Base-by-base conservation (phyloP, 108 stramenopile species). In the Conticribra weissflogii region DNA sequence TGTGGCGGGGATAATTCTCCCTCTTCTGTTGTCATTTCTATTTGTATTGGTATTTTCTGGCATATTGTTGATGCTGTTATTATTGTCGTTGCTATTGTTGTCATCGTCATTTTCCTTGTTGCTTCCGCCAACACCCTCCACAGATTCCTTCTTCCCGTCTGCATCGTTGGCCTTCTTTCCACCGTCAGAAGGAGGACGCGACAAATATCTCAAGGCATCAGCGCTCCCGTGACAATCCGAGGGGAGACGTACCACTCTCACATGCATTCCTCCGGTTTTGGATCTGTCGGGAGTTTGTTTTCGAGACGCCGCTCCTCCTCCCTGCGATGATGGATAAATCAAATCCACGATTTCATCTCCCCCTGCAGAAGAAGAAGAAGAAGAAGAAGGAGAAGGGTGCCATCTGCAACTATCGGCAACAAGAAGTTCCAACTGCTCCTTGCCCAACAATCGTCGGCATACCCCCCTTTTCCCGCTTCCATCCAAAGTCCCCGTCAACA, bases 191-290 rank as follows among this genome's bases (percentile, higher is more conserved):
- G n/a, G n/a, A n/a, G n/a, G n/a, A n/a, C 16, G 0, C 7, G 86
- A 84, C 24, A 93, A 60, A 63, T 77, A 73, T 28, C 88, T 81
- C 44, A 93, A 45, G 15, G 87, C 92, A 81, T 91, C 89, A 17
- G 86, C 80, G 33, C 88, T 84, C 12, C 89, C 92, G 33, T 66
- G 64, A 62, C 87, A 88, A 3, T 86, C 79, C 57, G 74, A 69
- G 1, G 74, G 53, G 23, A 91, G 63, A 48, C 76, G 68, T 27
- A 85, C 69, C 14, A 90, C 54, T 9, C 67, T 65, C 16, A 93
- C 75, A 14, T 53, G 53, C 66, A 70, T 73, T 2, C 31, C 18
- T 46, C 47, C 34, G 25, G 32, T 45, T 19, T 5, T 15, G n/a
- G 18, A 50, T 15, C 3, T 23, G 31, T 36, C 31, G 19, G 41